Evolutionary conservation across 768 basidiomycete genomes (phyloP).

Genomic region (Lactarius deliciosus): DNA sequence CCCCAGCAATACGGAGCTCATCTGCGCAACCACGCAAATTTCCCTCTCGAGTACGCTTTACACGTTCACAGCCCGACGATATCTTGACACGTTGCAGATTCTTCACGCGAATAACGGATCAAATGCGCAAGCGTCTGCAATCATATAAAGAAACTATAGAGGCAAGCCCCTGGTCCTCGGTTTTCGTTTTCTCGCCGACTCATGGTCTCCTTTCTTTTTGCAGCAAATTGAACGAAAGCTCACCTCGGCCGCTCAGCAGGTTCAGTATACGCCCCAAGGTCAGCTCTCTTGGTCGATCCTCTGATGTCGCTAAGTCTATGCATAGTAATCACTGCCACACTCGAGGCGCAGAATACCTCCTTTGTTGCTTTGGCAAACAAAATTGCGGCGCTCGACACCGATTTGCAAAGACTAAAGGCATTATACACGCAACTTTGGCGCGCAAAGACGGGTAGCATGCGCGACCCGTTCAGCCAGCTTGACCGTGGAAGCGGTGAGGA

Average conservation of each 20-base stretch:
- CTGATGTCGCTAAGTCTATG: constrained; percentile 9
- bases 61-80: background rate
- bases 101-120: constrained; percentile 67
- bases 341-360: constrained; percentile 76
- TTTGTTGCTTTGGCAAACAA: constrained; percentile 77
- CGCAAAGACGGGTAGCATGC: constrained; percentile 73
- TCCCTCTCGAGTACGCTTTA: constrained; percentile 70
- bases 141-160: constrained; percentile 85
- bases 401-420: constrained; percentile 73
- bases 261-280: constrained; percentile 77
- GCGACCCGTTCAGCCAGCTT: constrained; percentile 73
- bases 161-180: constrained; percentile 34
- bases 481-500: constrained; percentile 42
- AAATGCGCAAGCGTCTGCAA: constrained; percentile 67
- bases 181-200: background rate
- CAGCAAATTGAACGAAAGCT: constrained; percentile 86
- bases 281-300: constrained; percentile 22
- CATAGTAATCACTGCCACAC: constrained; percentile 67
- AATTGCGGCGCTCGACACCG: constrained; percentile 69
- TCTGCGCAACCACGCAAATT: constrained; percentile 76
- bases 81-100: constrained; percentile 45
- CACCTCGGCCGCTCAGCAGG: constrained; percentile 60
- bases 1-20: constrained; percentile 69
- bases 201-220: background rate
- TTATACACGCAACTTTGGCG: constrained; percentile 80